A percentile compares a stretch with the other conserved stretches of the same genome.
Conservation (phyloP, 495 filamentous ascomycete genomes). For the Polyplosphaeria fusca region DNA sequence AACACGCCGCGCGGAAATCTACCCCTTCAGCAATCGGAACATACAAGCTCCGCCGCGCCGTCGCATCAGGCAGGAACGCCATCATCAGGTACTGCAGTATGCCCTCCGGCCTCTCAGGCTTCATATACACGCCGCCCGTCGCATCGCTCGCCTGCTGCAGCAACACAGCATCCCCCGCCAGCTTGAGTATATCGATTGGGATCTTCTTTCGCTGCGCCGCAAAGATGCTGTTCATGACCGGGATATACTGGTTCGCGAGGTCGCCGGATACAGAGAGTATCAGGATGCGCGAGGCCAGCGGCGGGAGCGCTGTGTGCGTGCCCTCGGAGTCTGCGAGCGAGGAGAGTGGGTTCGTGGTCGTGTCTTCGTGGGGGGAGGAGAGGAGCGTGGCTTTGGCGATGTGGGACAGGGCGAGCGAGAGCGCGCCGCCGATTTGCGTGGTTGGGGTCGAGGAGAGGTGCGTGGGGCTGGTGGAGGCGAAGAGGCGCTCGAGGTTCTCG, state of each 20-base stretch:
- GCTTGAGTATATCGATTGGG: constrained; percentile 84
- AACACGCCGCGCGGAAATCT: constrained; percentile 95
- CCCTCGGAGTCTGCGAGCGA: constrained; percentile 37
- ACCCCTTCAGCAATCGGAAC: constrained; percentile 80
- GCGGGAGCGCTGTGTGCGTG: constrained; percentile 36
- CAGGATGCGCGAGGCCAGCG: constrained; percentile 68
- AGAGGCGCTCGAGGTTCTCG: constrained; percentile 63
- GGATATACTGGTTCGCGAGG: constrained; percentile 87
- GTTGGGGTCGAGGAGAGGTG: constrained; percentile 62
- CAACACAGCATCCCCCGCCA: constrained; percentile 85
- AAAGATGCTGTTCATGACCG: constrained; percentile 97
- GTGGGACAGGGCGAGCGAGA: constrained; percentile 84
- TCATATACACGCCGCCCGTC: constrained; percentile 82
- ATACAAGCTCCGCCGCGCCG: constrained; percentile 61
- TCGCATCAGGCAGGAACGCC: constrained; percentile 79
- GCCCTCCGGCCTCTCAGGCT: constrained; percentile 60
- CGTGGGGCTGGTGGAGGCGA: constrained; percentile 58
- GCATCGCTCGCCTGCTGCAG: constrained; percentile 91
- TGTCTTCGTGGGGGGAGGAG: constrained; percentile 33
- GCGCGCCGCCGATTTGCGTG: constrained; percentile 83
- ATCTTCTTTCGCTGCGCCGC: constrained; percentile 82
- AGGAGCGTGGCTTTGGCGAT: constrained; percentile 62
- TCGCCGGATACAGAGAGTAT: constrained; percentile 74
- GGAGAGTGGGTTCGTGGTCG: constrained; percentile 33
- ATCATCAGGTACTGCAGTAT: constrained; percentile 92